These are phyloP conservation scores for Cercophora newfieldiana DNA, from an alignment of 495 filamentous ascomycete species.

Conservation along the genomic window DNA sequence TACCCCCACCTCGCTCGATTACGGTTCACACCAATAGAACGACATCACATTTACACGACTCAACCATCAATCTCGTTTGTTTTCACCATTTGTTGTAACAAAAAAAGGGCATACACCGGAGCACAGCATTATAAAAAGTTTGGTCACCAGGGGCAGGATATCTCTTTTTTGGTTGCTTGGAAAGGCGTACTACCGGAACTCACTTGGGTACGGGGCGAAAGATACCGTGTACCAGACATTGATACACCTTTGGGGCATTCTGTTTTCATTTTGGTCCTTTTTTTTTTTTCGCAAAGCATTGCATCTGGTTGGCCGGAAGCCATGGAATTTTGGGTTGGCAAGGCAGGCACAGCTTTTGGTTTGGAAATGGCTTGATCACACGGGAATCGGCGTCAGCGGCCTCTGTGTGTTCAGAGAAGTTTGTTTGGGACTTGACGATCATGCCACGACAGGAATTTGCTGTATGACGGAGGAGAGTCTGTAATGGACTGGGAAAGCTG, in stretches of 20 bases:
- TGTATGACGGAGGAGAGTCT: constrained; percentile 16
- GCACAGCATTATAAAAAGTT: constrained; percentile 55
- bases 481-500: constrained; percentile 14
- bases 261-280: constrained; percentile 36
- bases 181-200: constrained; percentile 37
- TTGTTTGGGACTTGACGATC: constrained; percentile 20
- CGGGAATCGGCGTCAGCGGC: constrained; percentile 16
- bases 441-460: constrained; percentile 24
- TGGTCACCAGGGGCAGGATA: constrained; percentile 30
- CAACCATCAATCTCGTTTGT: constrained; percentile 37
- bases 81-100: constrained; percentile 46
- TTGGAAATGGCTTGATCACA: constrained; percentile 22
- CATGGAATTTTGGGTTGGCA: constrained; percentile 15
- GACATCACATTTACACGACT: constrained; percentile 26
- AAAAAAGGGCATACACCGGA: constrained; percentile 53
- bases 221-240: constrained; percentile 32
- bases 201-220: constrained; percentile 25
- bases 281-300: constrained; percentile 34
- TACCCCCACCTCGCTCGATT: constrained; percentile 40
- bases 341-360: constrained; percentile 26
- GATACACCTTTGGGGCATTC: constrained; percentile 40
- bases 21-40: constrained; percentile 18
- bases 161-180: constrained; percentile 29
- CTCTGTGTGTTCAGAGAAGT: constrained; percentile 16
- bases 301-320: constrained; percentile 22